Base-by-base conservation (phyloP, 2,329 filamentous ascomycete genomes). In the Aureobasidium sp. region DNA sequence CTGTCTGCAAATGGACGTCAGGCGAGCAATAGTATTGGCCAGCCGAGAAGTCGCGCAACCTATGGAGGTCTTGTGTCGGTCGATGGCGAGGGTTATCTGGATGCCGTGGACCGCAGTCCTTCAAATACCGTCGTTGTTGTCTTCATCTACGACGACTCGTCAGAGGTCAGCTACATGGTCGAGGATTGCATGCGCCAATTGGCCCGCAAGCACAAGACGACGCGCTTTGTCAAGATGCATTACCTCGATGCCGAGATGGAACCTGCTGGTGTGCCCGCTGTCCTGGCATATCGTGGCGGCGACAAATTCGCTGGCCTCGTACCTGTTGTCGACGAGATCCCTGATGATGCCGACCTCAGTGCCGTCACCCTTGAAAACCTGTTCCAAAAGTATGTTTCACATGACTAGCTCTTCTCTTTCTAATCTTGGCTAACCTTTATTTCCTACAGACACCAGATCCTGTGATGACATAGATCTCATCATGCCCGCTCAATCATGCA, bases 161-260 rank as follows among this genome's bases (percentile, higher is more conserved):
- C 88, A 64, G 82, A 87, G 62, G 87, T 93, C 66, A 95, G 90
- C 51, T 79, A 83, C 45, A 83, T 90, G 62, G 87, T 97, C 64
- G 90, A 96, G 73, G 82, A 86, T 44, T 91, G 89, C 57, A 81
- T 99, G 68, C 77, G 81, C 58, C 87, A 88, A 1, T 81, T 97
- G 31, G 91, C 96, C 45, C 79, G 82, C 65, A 80, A 83, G 64
- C 81, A 96, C 71, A 81, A 84, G 25, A 83, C 85, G 11, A 84
- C 89, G 37, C 90, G 90, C 71, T 97, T 99, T 72, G 84, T 97
- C 77, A 95, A 93, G 77, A 84, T 97, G 52, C 87, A 96, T 75
- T 90, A 91, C 72, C 87, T 89, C 65, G 92, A 96, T 63, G 95
- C 96, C 41, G 92, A 97, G 73, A 96, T 97, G 80, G 91, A 97